Base-by-base conservation (phyloP, 305 asterid species). In the Fraxinus sp. region DNA sequence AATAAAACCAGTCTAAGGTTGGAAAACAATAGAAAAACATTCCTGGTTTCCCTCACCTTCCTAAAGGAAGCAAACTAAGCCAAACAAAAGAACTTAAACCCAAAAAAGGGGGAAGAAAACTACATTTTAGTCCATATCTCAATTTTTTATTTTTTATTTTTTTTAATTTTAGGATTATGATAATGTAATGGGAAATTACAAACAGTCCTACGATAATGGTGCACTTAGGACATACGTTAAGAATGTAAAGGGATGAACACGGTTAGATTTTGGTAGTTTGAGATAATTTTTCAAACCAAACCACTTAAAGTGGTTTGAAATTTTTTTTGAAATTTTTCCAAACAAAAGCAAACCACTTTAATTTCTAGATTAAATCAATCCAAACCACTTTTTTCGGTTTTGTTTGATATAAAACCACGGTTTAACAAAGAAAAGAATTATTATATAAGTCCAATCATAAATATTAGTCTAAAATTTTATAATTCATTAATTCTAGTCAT, bases 41-140 rank as follows among this genome's bases (percentile, higher is more conserved):
- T 83, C 20, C 64, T 62, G 7, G 81, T 72, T 44, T 82, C 88
- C 76, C 85, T 84, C 85, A 36, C 84, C 83, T 80, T 85, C 83
- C 80, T 78, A 79, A 82, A 85, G 73, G 75, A 84, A 86, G 76
- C 88, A 86, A 91, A 86, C 83, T 86, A 55, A 71, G 71, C 89
- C 87, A 81, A 79, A 76, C 85, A 85, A 86, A 82, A 77, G 26
- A 78, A 33, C 36, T 33, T 33, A 10, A 26, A 26, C 74, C 16
- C 11, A 32, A 66, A 10, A 11, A 26, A 0, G 74, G 35, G 0
- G 8, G 0, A 70, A 18, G 57, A 18, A 39, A 66, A 30, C 66
- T 4, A 39, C 9, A 13, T 82, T 76, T 22, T 46, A 16, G 74
- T 77, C 57, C 20, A 39, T 82, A 44, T 57, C 85, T 33, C 20